These are phyloP conservation scores for Pythium utonaiense DNA, from an alignment of 352 stramenopile genomes.

Conservation along the genomic window DNA sequence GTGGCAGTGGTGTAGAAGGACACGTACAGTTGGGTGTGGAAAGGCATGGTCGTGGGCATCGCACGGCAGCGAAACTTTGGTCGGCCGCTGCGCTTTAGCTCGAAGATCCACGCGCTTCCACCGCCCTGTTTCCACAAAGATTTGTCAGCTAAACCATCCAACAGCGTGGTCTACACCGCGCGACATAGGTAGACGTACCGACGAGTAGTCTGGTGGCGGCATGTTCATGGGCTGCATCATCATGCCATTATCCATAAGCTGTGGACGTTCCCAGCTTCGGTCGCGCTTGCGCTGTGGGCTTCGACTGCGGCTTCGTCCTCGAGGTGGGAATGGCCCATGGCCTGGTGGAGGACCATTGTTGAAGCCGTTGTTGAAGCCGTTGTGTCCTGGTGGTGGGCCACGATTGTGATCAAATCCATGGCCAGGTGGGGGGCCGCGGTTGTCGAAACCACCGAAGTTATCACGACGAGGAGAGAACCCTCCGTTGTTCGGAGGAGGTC, in stretches of 20 bases:
- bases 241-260: slow-evolving; percentile 5
- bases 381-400: slow-evolving; percentile 3
- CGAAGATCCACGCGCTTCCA: slow-evolving; percentile 35
- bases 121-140: slow-evolving; percentile 18
- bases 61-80: slow-evolving; percentile 48
- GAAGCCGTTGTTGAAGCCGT: slow-evolving; percentile 9
- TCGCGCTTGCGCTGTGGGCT: slow-evolving; percentile 23
- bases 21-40: slow-evolving; percentile 29
- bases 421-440: slow-evolving; percentile 4
- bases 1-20: no score
- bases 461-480: slow-evolving; percentile 7
- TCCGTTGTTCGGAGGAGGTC: slow-evolving; percentile 3
- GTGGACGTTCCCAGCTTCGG: slow-evolving; percentile 21
- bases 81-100: slow-evolving; percentile 46
- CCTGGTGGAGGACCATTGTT: background rate
- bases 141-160: slow-evolving; percentile 1
- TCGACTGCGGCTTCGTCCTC: slow-evolving; percentile 26
- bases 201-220: slow-evolving; percentile 4
- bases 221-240: slow-evolving; percentile 7
- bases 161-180: no score
- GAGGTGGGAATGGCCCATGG: slow-evolving; percentile 6
- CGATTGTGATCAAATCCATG: slow-evolving; percentile 4
- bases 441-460: slow-evolving; percentile 14
- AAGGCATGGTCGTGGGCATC: slow-evolving; percentile 28
- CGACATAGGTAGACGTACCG: no score